Percentiles rank a stretch among this genome's conserved stretches.
phyloP scores from a whole-genome alignment of 345 rosid genomes.

The Populus davidiana region DNA sequence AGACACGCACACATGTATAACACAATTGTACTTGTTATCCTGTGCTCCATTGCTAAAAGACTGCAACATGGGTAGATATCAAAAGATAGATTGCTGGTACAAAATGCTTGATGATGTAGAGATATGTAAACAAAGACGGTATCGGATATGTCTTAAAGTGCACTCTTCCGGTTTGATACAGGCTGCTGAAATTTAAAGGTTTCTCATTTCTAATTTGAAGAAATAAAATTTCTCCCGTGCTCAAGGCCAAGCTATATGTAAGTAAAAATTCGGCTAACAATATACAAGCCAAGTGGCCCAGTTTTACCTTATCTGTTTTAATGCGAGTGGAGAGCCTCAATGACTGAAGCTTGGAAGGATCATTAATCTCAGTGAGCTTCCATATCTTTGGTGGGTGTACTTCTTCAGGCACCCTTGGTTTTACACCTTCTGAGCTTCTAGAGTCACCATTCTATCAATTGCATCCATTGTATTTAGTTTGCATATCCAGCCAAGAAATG shows the following conservation, averaged over 20 bases:
- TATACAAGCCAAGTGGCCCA: background rate
- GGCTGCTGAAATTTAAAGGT: background rate
- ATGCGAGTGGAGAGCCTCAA: conserved; percentile 30
- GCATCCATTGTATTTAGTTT: background rate
- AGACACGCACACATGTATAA: background rate
- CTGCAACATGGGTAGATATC: background rate
- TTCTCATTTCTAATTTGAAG: background rate
- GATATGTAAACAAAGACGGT: background rate
- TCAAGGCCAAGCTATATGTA: background rate
- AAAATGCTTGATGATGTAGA: background rate
- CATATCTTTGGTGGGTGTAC: conserved; percentile 14
- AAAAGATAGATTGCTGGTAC: background rate
- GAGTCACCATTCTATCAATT: conserved; percentile 35
- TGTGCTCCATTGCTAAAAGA: background rate
- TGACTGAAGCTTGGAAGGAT: conserved; percentile 31
- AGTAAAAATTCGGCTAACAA: background rate
- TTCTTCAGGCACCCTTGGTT: conserved; percentile 26
- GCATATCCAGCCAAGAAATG: background rate
- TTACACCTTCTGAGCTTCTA: conserved; percentile 23
- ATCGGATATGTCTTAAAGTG: background rate
- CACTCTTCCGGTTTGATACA: background rate
- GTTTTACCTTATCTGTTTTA: conserved; percentile 30
- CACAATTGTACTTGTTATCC: background rate
- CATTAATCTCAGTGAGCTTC: conserved; percentile 30
- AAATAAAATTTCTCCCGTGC: background rate